Evolutionary conservation across 164 flowering plant genomes (phyloP).

Genomic region (Houttuynia cordata): DNA sequence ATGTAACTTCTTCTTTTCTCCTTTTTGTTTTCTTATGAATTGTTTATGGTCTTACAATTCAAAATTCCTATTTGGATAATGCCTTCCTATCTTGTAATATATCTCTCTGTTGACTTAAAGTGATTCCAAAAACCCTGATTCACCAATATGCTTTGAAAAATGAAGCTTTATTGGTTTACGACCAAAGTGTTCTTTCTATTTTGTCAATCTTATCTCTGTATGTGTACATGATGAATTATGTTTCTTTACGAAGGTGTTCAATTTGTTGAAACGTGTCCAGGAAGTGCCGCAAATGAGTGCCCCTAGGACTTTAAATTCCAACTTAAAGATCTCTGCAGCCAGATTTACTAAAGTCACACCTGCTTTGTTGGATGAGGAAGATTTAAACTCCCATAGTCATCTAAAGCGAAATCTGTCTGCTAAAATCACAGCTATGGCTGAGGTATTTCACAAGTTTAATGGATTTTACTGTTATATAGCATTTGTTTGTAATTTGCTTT

Average conservation of each 20-base stretch:
- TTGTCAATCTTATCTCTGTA: background rate
- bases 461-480: background rate
- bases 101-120: too few relatives aligned
- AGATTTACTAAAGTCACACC: background rate
- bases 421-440: constrained; percentile 6
- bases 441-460: constrained; percentile 2
- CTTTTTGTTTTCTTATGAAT: too few relatives aligned
- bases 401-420: constrained; percentile 6
- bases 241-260: too few relatives aligned
- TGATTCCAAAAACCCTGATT: too few relatives aligned
- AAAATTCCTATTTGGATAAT: too few relatives aligned
- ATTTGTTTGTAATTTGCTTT: background rate
- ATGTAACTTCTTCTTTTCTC: too few relatives aligned
- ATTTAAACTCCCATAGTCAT: background rate
- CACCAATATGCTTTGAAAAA: too few relatives aligned
- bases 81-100: too few relatives aligned
- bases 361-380: constrained; percentile 1
- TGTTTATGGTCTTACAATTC: too few relatives aligned
- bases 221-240: background rate
- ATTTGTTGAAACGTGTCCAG: background rate
- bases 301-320: background rate
- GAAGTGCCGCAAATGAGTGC: background rate
- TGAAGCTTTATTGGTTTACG: too few relatives aligned
- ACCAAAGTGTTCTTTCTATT: too few relatives aligned
- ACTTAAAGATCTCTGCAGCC: constrained; percentile 3